Percentiles rank a stretch among this genome's conserved stretches.
These are phyloP conservation scores for Emergomyces orientalis DNA, from an alignment of 2,329 filamentous ascomycete species.

Conservation along the genomic window DNA sequence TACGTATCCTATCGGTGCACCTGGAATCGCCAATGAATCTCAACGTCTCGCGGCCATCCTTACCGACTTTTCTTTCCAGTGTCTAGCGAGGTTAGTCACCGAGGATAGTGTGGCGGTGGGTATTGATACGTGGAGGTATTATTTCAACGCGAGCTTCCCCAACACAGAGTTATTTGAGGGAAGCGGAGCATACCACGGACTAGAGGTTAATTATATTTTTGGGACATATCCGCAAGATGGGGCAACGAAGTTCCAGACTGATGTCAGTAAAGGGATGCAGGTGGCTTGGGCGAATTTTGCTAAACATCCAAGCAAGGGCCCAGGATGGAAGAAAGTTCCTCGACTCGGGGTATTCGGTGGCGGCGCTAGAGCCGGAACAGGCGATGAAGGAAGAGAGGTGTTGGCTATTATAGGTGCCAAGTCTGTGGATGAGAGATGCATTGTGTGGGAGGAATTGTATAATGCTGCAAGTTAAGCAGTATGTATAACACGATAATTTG, in stretches of 20 bases:
- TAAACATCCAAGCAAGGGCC: slow-evolving; percentile 19
- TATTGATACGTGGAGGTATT: slow-evolving; percentile 23
- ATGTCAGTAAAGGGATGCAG: slow-evolving; percentile 20
- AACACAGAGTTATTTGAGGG: slow-evolving; percentile 18
- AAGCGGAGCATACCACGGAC: slow-evolving; percentile 26
- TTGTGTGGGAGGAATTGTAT: not conserved
- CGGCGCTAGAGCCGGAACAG: slow-evolving; percentile 12
- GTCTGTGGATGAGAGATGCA: slow-evolving; percentile 4
- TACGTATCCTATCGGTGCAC: slow-evolving; percentile 14
- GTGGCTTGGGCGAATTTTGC: slow-evolving; percentile 23
- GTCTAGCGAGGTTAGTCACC: slow-evolving; percentile 15
- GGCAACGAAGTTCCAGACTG: slow-evolving; percentile 16
- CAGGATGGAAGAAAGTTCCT: slow-evolving; percentile 17
- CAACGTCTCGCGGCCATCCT: slow-evolving; percentile 15
- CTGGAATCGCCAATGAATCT: slow-evolving; percentile 9
- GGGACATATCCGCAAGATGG: slow-evolving; percentile 21
- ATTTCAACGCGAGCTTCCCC: slow-evolving; percentile 24
- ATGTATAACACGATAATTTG: not conserved
- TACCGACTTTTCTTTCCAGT: slow-evolving; percentile 19
- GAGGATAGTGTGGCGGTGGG: slow-evolving; percentile 14
- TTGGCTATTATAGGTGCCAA: slow-evolving; percentile 8
- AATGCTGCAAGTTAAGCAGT: not conserved
- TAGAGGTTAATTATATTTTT: slow-evolving; percentile 26
- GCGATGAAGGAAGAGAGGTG: slow-evolving; percentile 10
- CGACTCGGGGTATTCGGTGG: slow-evolving; percentile 15